Base-by-base conservation (phyloP, 2,329 filamentous ascomycete genomes). In the Hirsutella thompsonii region DNA sequence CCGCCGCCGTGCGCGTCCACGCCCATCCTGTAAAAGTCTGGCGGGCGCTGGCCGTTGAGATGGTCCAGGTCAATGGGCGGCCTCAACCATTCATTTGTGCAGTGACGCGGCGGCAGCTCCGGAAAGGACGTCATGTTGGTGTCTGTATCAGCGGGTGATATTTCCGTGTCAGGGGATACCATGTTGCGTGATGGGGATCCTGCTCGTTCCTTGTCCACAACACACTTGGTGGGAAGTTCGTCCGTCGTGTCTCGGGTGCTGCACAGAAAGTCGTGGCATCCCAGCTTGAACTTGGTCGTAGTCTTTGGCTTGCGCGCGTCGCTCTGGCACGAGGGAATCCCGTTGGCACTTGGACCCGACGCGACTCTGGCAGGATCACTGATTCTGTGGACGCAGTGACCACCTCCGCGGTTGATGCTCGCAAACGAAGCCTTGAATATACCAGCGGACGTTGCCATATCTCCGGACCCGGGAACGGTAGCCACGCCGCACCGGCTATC, bases 111-210 rank as follows among this genome's bases (percentile, higher is more conserved):
- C 9, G 44, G 47, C 8, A 63, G 48, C 20, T 51, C 49, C 11
- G 58, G 58, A 38, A 63, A 64, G 9, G 56, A 62, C 2, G 52
- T 57, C 5, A 62, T 58, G n/a, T 49, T 50, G 16, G 51, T 49
- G 6, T 47, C 46, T 26, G 48, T 42, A 20, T 46, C 50, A n/a
- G 5, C 32, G 2, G 23, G 8, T n/a, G 38, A 35, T 11, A 23
- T n/a, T 21, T 10, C 3, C 4, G 47, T 6, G 11, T 11, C 40
- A 2, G 45, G 45, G 13, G 30, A 8, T 3, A 6, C n/a, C 23
- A 6, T 26, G 6, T 26, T 26, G 23, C 11, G 11, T 26, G 23
- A 11, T 11, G 11, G 11, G 23, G 23, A 26, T 11, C 23, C 23
- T 11, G 23, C 11, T 11, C 11, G 6, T 11, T 26, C 23, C 23